A percentile compares a stretch with the other conserved stretches of the same genome.
phyloP scores from a whole-genome alignment of 805 yeast species.

The Saturnispora sekii region DNA sequence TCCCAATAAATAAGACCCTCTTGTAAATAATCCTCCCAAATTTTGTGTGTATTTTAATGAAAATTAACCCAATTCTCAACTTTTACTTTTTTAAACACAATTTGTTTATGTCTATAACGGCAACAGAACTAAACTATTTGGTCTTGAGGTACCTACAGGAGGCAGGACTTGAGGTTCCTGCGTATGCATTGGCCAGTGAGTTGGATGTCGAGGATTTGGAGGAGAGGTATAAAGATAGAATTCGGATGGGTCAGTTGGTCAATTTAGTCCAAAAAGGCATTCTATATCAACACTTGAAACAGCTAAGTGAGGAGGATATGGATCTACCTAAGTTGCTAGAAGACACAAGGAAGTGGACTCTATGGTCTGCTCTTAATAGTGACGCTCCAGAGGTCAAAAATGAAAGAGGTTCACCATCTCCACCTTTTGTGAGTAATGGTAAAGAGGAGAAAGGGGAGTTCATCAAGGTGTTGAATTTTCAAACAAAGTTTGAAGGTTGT shows the following conservation, averaged over 20 bases:
- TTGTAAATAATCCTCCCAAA: too few relatives aligned
- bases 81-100: neutral
- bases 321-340: neutral
- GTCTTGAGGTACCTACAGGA: slow-evolving; percentile 92
- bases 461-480: slow-evolving; percentile 3
- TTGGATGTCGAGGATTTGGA: slow-evolving; percentile 54
- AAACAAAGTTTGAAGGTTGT: neutral
- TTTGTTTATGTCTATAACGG: slow-evolving; percentile 60
- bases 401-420: too few relatives aligned
- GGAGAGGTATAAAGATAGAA: slow-evolving; percentile 34
- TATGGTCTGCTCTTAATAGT: neutral
- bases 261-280: slow-evolving; percentile 80
- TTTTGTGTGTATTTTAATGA: too few relatives aligned
- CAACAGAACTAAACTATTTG: slow-evolving; percentile 79
- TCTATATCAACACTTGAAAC: slow-evolving; percentile 62
- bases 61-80: too few relatives aligned
- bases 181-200: slow-evolving; percentile 73
- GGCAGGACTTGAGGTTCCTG: slow-evolving; percentile 64
- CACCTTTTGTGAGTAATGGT: too few relatives aligned
- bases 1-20: neutral
- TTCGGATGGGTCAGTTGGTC: slow-evolving; percentile 77
- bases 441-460: neutral
- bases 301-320: slow-evolving; percentile 24
- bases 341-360: slow-evolving; percentile 1
- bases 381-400: neutral